Evolutionary conservation across 441 rosid genomes (phyloP), one percentile per base, ranked within the genome.

Genomic region (Brassica balearica): DNA sequence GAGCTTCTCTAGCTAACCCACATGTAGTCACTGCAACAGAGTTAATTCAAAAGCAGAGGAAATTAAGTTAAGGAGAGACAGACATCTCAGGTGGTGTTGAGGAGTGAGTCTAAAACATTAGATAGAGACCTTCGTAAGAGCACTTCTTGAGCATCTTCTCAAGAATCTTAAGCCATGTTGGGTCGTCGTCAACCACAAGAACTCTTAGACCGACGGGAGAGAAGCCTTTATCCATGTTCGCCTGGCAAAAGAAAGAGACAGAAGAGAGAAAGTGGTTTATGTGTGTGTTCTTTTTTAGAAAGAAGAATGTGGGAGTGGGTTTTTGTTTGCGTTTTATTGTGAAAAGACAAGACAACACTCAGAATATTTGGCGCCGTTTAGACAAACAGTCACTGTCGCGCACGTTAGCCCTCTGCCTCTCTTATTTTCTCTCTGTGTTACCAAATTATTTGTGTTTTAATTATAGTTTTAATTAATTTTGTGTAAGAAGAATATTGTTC

Each of bases 121-220:
- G 34, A 67, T 1, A 36, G 63, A 58, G 48, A 93, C 98, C 99
- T 91, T 92, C 98, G 59, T 91, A 95, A 12, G 88, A 92, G 65
- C 98, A 95, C 80, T 94, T 92, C 67, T 87, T 94, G 68, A 96
- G 98, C 99, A 94, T 96, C 88, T 90, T 96, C 82, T 92, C 98
- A 9, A 93, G 99, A 79, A 92, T 94, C 82, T 89, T 94, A 69
- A 94, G 81, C 98, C 98, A 94, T 2, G 98, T 91, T 4, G 92
- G 96, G 53, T 96, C 98, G 32, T 96, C 97, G 61, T 96, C 98
- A 19, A 96, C 99, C 1, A 92, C 97, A 23, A 94, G 97, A 79
- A 96, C 97, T 23, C 98, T 88, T 32, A 96, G 92, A 58, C 96
- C 97, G 65, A 90, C 90, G 23, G 98, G 96, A 64, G 91, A 85